Percentiles rank a stretch among this genome's conserved stretches.
phyloP scores from a whole-genome alignment of 1,284 basidiomycete species.

The Coniferiporia sulphurascens region DNA sequence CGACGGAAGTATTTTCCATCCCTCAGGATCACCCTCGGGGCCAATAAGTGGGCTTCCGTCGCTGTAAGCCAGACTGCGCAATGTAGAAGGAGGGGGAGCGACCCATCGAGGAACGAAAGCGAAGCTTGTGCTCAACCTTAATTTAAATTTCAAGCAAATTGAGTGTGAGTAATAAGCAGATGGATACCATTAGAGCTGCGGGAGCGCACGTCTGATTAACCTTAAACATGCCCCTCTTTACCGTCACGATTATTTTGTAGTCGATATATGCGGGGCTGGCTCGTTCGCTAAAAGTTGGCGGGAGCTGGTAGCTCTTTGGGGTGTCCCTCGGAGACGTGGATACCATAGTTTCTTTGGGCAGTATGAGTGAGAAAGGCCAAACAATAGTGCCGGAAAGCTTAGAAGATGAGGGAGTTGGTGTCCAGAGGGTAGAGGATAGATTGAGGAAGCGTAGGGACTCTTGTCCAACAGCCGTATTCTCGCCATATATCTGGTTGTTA shows the following conservation, averaged over 20 bases:
- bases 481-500: constrained; percentile 25
- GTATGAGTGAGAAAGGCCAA: constrained; percentile 29
- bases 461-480: constrained; percentile 34
- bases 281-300: constrained; percentile 35
- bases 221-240: constrained; percentile 29
- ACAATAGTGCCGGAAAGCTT: constrained; percentile 27
- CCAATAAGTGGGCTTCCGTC: constrained; percentile 27
- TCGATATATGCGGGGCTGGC: constrained; percentile 36
- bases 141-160: not conserved
- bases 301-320: constrained; percentile 27
- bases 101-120: constrained; percentile 31
- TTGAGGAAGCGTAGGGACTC: constrained; percentile 32
- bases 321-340: constrained; percentile 26
- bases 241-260: constrained; percentile 34
- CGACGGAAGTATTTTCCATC: constrained; percentile 31
- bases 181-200: not conserved
- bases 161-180: not conserved
- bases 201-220: constrained; percentile 31
- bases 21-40: constrained; percentile 31
- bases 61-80: constrained; percentile 30
- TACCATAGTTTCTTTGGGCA: constrained; percentile 28
- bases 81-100: constrained; percentile 29
- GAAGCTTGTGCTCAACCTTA: constrained; percentile 28
- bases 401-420: constrained; percentile 17
- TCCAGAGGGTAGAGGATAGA: constrained; percentile 26